Conservation (phyloP, 176 grass and related monocot species). For the Tillandsia fasciculata region DNA sequence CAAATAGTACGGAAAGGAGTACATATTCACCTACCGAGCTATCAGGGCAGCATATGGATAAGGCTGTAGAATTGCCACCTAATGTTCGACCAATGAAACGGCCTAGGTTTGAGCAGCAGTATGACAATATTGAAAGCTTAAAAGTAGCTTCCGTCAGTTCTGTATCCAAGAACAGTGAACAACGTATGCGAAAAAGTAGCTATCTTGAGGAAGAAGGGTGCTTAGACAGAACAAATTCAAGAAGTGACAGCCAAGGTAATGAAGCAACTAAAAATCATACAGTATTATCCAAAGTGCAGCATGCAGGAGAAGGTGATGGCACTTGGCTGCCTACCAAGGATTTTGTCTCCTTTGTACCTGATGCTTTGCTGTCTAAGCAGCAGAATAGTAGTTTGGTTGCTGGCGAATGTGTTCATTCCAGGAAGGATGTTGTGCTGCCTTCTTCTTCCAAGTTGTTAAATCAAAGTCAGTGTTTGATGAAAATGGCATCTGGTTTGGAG, state of each 20-base stretch:
- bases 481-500: conserved; percentile 24
- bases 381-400: conserved; percentile 7
- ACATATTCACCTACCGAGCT: conserved; percentile 21
- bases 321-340: conserved; percentile 19
- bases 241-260: conserved; percentile 11
- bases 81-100: conserved; percentile 41
- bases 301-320: conserved; percentile 28
- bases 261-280: conserved; percentile 19
- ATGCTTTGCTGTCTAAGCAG: conserved; percentile 19
- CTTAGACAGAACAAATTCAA: conserved; percentile 11
- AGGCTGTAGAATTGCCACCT: conserved; percentile 17
- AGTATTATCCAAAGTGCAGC: conserved; percentile 5
- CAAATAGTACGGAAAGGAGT: conserved; percentile 18
- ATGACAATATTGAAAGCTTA: conserved; percentile 27
- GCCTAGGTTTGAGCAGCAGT: conserved; percentile 35
- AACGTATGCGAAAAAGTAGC: conserved; percentile 33
- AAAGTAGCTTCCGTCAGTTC: conserved; percentile 26
- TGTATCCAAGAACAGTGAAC: conserved; percentile 21
- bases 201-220: conserved; percentile 23
- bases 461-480: conserved; percentile 9
- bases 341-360: conserved; percentile 5
- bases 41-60: conserved; percentile 21
- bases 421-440: conserved; percentile 20
- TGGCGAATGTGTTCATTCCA: conserved; percentile 6
- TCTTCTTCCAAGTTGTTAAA: conserved; percentile 32